Evolutionary conservation across 2,329 filamentous ascomycete genomes (phyloP).

Genomic region (Fusarium palustre): DNA sequence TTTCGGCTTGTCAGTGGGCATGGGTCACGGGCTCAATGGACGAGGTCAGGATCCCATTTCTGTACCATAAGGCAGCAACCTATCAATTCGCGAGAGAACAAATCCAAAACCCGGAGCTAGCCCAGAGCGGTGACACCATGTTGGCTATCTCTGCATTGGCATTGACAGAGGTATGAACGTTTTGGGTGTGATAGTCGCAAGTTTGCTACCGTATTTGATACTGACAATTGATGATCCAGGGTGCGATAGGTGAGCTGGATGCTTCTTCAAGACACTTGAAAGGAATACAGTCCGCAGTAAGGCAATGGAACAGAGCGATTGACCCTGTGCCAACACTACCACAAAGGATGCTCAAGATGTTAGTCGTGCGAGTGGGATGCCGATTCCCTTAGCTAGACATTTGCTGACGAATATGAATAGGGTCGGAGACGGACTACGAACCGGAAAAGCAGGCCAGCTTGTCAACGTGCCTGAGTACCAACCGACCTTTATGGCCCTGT

Average conservation of each 20-base stretch:
- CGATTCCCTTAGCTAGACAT: neutral
- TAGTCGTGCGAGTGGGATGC: constrained; percentile 11
- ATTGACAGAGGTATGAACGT: constrained; percentile 55
- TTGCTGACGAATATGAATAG: constrained; percentile 45
- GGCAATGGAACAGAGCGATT: constrained; percentile 35
- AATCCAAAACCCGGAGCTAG: constrained; percentile 53
- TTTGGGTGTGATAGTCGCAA: neutral
- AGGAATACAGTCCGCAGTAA: constrained; percentile 51
- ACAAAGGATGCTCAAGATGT: constrained; percentile 56
- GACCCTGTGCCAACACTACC: constrained; percentile 50
- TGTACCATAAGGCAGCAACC: constrained; percentile 60
- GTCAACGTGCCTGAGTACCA: constrained; percentile 58
- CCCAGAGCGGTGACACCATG: constrained; percentile 57
- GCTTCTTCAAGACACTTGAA: constrained; percentile 58
- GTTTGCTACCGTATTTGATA: neutral
- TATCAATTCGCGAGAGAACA: constrained; percentile 61
- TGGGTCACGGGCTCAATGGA: constrained; percentile 60
- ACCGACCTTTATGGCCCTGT: constrained; percentile 59
- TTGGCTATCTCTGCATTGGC: constrained; percentile 59
- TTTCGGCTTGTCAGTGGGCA: constrained; percentile 60
- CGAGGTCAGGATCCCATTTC: constrained; percentile 58
- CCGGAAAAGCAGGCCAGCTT: constrained; percentile 54
- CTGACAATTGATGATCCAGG: constrained; percentile 47
- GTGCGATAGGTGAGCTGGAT: constrained; percentile 57
- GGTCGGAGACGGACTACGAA: constrained; percentile 56